A percentile compares a stretch with the other conserved stretches of the same genome.
Conservation (phyloP, 2,329 filamentous ascomycete genomes). For the Sclerotiophoma versabilis region DNA sequence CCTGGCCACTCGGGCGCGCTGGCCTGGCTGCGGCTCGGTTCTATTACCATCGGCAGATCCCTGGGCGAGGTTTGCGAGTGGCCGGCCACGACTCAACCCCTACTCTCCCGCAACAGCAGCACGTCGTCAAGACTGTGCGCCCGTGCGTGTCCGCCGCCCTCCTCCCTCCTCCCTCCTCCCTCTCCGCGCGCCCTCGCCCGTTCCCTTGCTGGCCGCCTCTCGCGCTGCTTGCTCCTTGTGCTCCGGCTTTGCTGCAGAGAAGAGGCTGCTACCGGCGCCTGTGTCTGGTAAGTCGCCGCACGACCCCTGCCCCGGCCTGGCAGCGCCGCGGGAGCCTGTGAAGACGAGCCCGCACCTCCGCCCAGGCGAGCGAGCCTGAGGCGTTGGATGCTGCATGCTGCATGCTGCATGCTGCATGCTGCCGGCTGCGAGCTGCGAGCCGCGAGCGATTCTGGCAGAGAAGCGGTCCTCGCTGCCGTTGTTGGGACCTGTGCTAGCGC, state of each 20-base stretch:
- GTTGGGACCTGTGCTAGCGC: conserved; percentile 14
- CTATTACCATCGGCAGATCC: conserved; percentile 32
- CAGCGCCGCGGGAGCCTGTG: not conserved
- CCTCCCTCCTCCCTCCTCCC: conserved; percentile 7
- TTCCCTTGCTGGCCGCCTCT: not conserved
- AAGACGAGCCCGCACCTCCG: conserved; percentile 5
- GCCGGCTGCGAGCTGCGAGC: too few relatives aligned
- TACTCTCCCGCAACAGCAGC: conserved; percentile 20
- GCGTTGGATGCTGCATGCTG: too few relatives aligned
- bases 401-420: too few relatives aligned
- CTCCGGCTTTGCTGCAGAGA: conserved; percentile 3
- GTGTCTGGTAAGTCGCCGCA: conserved; percentile 18
- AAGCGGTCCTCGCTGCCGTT: not conserved
- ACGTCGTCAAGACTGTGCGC: conserved; percentile 23
- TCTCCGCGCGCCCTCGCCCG: conserved; percentile 9
- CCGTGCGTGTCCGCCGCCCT: conserved; percentile 20
- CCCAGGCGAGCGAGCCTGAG: not conserved
- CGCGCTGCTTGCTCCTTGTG: conserved; percentile 1
- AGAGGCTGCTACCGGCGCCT: conserved; percentile 12
- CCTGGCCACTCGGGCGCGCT: conserved; percentile 3
- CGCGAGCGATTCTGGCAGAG: not conserved
- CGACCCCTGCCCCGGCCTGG: conserved; percentile 3
- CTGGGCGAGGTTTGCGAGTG: conserved; percentile 18
- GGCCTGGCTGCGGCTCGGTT: conserved; percentile 12
- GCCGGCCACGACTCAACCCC: conserved; percentile 10